phyloP scores from a whole-genome alignment of 306 rosid genomes.

The Rosa lucieae region DNA sequence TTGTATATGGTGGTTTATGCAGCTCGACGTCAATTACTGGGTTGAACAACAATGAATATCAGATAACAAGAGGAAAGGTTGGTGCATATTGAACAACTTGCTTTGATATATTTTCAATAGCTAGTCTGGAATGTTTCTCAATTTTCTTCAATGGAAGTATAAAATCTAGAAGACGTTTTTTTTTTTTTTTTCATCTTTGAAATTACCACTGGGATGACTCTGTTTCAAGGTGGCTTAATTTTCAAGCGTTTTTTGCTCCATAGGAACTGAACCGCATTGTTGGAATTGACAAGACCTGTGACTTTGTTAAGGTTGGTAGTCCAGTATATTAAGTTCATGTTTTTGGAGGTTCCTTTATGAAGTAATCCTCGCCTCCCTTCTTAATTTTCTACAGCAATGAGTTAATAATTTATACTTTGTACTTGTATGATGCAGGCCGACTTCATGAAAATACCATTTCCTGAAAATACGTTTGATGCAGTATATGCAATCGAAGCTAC shows the following conservation, averaged over 20 bases:
- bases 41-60: constrained; percentile 96
- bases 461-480: constrained; percentile 83
- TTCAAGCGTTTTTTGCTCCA: constrained; percentile 21
- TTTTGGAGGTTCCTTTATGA: constrained; percentile 13
- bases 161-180: background rate
- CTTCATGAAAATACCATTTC: constrained; percentile 92
- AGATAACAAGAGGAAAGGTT: constrained; percentile 89
- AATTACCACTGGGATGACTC: background rate
- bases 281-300: constrained; percentile 70
- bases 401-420: constrained; percentile 10
- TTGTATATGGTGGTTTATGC: constrained; percentile 14
- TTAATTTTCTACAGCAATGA: background rate
- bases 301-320: constrained; percentile 75
- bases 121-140: constrained; percentile 10
- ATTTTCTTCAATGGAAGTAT: constrained; percentile 1
- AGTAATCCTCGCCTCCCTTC: background rate
- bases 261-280: constrained; percentile 67
- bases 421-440: constrained; percentile 67
- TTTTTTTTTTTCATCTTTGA: background rate
- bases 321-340: constrained; percentile 17
- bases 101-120: background rate
- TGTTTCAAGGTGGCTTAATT: constrained; percentile 12
- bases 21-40: constrained; percentile 78
- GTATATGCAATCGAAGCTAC: constrained; percentile 98
- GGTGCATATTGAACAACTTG: background rate